phyloP scores from a whole-genome alignment of 805 yeast species.

The Wickerhamiella galacta region DNA sequence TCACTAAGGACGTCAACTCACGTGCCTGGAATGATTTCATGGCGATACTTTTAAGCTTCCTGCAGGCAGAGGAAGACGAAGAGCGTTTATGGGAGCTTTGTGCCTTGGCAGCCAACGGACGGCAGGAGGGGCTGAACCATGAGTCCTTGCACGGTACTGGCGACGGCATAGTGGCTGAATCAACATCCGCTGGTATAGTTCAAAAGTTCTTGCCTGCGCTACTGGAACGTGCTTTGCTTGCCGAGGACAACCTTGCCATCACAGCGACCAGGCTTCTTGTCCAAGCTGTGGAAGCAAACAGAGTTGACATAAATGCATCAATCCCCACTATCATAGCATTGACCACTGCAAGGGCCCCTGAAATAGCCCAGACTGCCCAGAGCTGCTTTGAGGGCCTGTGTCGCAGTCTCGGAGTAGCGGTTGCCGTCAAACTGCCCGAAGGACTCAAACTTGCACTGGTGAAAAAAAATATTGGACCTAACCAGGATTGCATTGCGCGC shows the following conservation, averaged over 20 bases:
- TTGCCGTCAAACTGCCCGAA: conserved; percentile 3
- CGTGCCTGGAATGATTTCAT: conserved; percentile 7
- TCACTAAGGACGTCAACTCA: not conserved
- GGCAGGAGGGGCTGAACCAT: not conserved
- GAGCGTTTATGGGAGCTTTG: no score
- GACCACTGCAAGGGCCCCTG: conserved; percentile 1
- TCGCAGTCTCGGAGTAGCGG: conserved; percentile 1
- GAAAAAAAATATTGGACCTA: not conserved
- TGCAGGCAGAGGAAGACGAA: conserved; percentile 1
- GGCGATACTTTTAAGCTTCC: conserved; percentile 4
- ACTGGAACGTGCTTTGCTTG: not conserved
- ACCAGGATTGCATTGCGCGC: not conserved
- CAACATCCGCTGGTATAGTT: conserved; percentile 4
- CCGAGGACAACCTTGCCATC: conserved; percentile 2
- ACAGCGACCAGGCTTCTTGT: conserved; percentile 4
- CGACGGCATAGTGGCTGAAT: conserved; percentile 2
- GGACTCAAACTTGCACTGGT: conserved; percentile 1
- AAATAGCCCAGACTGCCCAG: conserved; percentile 3
- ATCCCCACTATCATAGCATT: conserved; percentile 3
- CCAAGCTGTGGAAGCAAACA: conserved; percentile 3
- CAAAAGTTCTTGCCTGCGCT: conserved; percentile 2
- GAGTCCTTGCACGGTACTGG: conserved; percentile 2
- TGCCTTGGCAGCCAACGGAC: no score
- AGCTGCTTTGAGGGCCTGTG: conserved; percentile 1
- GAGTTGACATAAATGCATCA: conserved; percentile 4